Base-by-base conservation (phyloP, 2,329 filamentous ascomycete genomes). In the Diaporthe destruens region DNA sequence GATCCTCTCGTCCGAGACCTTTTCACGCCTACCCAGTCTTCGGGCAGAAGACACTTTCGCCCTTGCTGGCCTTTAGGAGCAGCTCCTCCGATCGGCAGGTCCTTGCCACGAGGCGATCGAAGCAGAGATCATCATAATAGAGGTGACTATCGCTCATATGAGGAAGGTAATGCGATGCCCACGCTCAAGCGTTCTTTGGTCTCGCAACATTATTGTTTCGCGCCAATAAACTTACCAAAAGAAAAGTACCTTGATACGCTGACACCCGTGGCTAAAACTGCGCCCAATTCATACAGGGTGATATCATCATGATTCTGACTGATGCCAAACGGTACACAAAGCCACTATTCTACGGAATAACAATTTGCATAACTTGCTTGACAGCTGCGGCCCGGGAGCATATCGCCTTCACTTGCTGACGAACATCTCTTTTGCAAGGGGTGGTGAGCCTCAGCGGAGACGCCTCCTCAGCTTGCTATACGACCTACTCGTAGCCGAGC, bases 1-100 rank as follows among this genome's bases (percentile, higher is more conserved):
- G 59, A 49, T 49, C 2, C 59, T 65, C 42, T 6, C 44, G 1
- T 53, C 61, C 36, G 61, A 65, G 44, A 65, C 61, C 29, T 39
- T 8, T 51, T 25, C 61, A 44, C 29, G 20, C 29, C 29, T 11
- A 65, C 25, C 42, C 42, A 51, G 56, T 61, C 56, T 61, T 29
- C 3, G 23, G 14, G 3, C 25, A 61, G 14, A 61, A 44, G 1
- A 18, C 32, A 36, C 29, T 36, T 23, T 32, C 32, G 47, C 44
- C 29, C 12, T 23, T 39, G n/a, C 12, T 23, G 25, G n/a, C 61
- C 12, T 25, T 44, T 29, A 51, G 44, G 29, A 36, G 11, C 12
- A 36, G 44, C 61, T 65, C 61, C 61, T 53, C 12, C 23, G 18
- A 20, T 14, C 29, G 20, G 12, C n/a, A n/a, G 16, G 44, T 29